phyloP scores from a whole-genome alignment of 352 stramenopile genomes.

The Phytophthora capsici region DNA sequence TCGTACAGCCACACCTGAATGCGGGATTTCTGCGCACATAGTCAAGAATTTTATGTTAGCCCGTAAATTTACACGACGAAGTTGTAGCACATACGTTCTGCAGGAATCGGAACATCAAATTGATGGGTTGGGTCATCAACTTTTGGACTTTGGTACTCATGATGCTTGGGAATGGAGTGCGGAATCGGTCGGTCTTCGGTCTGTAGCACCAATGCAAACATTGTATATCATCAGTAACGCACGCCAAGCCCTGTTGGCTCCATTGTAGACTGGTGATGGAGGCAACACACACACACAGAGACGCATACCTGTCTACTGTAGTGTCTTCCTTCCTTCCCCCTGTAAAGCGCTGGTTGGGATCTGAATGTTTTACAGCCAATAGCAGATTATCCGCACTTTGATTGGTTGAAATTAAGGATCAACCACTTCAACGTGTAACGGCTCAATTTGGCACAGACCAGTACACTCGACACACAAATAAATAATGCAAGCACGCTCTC shows the following conservation, averaged over 20 bases:
- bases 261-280: neutral
- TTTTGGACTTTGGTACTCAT: constrained; percentile 97
- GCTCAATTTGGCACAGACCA: constrained; percentile 15
- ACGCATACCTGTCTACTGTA: constrained; percentile 1
- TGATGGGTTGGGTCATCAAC: constrained; percentile 99
- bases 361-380: constrained; percentile 34
- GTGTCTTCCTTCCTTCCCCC: constrained; percentile 22
- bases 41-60: constrained; percentile 15
- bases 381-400: neutral
- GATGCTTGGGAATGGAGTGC: constrained; percentile 31
- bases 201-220: constrained; percentile 12
- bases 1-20: constrained; percentile 99
- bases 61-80: neutral
- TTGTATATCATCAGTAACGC: neutral
- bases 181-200: constrained; percentile 19
- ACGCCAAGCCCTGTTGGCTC: neutral
- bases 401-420: constrained; percentile 23
- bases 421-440: constrained; percentile 35
- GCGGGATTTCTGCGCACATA: constrained; percentile 87
- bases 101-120: constrained; percentile 99
- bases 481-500: constrained; percentile 11
- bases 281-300: constrained; percentile 1
- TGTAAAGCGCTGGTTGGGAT: constrained; percentile 41
- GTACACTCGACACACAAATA: constrained; percentile 7
- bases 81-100: constrained; percentile 84